phyloP scores from a whole-genome alignment of 2,329 filamentous ascomycete species.

The Colletotrichum sp. region DNA sequence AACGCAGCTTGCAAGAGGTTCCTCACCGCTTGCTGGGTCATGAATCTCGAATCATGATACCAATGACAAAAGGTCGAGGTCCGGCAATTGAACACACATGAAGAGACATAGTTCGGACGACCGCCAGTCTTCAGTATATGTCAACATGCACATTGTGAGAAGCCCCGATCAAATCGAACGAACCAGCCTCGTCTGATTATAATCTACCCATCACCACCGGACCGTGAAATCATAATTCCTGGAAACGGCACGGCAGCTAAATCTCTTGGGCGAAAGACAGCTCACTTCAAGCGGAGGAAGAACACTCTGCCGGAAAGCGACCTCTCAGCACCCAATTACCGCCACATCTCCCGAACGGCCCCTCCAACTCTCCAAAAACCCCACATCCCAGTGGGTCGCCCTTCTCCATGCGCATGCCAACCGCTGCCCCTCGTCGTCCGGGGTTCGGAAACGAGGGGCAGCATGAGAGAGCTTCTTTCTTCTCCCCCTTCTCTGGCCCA shows the following conservation, averaged over 20 bases:
- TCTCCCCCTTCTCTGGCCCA: neutral
- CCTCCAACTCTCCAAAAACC: neutral
- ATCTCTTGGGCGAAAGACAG: neutral
- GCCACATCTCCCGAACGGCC: slow-evolving; percentile 15
- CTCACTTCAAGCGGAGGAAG: neutral
- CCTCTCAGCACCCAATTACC: slow-evolving; percentile 11
- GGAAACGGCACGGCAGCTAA: neutral
- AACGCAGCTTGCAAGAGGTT: neutral
- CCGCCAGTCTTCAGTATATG: neutral
- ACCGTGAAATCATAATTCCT: slow-evolving; percentile 14
- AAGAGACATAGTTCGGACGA: neutral
- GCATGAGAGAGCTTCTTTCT: neutral
- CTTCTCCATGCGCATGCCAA: neutral
- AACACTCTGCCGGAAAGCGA: slow-evolving; percentile 13
- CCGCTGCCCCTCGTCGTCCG: slow-evolving; percentile 18
- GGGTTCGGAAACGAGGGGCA: slow-evolving; percentile 19
- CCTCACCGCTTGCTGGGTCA: neutral
- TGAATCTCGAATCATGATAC: neutral
- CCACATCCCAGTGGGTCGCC: neutral
- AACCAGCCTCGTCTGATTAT: neutral
- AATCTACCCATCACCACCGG: neutral
- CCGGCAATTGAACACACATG: neutral
- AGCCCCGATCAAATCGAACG: neutral
- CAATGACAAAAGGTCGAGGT: neutral
- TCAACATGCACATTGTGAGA: neutral